Evolutionary conservation across 116 monocot species (phyloP).

Genomic region (Phalaenopsis hybrid): DNA sequence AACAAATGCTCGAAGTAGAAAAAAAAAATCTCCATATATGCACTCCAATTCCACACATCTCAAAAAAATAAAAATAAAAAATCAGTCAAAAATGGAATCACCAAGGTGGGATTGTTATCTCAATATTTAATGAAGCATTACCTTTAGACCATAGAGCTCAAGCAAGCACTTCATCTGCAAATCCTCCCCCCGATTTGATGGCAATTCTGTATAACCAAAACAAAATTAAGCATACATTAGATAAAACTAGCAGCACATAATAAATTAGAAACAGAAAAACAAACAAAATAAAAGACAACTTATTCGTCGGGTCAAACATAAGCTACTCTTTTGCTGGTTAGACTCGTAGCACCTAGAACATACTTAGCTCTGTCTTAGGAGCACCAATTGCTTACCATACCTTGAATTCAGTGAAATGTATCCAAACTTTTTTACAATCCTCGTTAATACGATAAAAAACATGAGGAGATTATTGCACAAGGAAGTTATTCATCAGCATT

Average conservation of each 20-base stretch:
- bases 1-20: background rate
- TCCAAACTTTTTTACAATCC: background rate
- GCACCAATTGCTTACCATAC: background rate
- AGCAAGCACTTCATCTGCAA: slow-evolving; percentile 95
- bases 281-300: background rate
- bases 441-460: background rate
- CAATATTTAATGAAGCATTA: slow-evolving; percentile 16
- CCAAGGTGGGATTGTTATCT: background rate
- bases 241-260: slow-evolving; percentile 4
- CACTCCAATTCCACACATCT: background rate
- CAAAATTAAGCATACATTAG: background rate
- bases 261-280: background rate
- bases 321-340: background rate
- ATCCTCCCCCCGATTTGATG: slow-evolving; percentile 87
- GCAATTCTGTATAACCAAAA: slow-evolving; percentile 48
- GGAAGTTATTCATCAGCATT: background rate
- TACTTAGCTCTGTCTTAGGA: background rate
- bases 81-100: background rate
- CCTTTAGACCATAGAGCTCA: slow-evolving; percentile 95
- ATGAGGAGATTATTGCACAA: background rate
- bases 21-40: background rate
- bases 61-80: background rate
- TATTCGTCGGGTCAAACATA: background rate
- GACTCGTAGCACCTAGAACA: background rate
- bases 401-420: background rate